Percentiles rank a stretch among this genome's conserved stretches.
phyloP scores from a whole-genome alignment of 306 rosid species.

The Citrullus mucosospermus region DNA sequence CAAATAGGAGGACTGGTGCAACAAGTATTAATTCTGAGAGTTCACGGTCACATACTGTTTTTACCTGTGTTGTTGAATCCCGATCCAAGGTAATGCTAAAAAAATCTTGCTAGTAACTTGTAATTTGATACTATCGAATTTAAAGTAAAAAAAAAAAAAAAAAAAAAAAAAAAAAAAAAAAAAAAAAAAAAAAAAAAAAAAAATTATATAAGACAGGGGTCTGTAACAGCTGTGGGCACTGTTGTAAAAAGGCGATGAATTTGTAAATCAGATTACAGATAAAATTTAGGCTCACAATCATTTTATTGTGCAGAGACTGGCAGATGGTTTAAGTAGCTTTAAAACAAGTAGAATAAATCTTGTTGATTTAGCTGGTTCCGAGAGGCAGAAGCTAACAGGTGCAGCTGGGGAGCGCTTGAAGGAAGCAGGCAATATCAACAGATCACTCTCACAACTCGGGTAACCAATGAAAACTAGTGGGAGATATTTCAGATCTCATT shows the following conservation, averaged over 20 bases:
- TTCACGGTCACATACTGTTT: conserved; percentile 98
- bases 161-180: too few relatives aligned
- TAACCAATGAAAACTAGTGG: conserved; percentile 17
- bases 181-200: too few relatives aligned
- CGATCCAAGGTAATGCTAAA: conserved; percentile 64
- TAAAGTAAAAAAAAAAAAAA: neutral
- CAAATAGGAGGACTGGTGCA: conserved; percentile 91
- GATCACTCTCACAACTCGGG: conserved; percentile 99
- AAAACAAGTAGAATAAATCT: conserved; percentile 96
- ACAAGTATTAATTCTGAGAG: conserved; percentile 97
- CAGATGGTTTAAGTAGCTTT: conserved; percentile 73
- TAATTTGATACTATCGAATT: neutral
- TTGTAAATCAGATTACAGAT: neutral
- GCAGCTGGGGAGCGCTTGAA: conserved; percentile 98
- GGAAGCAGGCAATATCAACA: conserved; percentile 96
- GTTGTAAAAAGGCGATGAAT: neutral
- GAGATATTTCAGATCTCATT: neutral
- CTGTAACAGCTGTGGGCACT: neutral
- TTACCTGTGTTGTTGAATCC: conserved; percentile 90
- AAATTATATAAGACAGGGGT: neutral
- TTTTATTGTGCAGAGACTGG: conserved; percentile 45
- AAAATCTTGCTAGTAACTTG: neutral
- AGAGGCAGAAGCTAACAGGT: conserved; percentile 79
- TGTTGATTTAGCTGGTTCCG: conserved; percentile 98
- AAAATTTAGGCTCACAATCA: neutral